Percentiles rank a stretch among this genome's conserved stretches.
Evolutionary conservation across 768 basidiomycete species (phyloP).

Genomic region (Phanerodontia chrysosporium): DNA sequence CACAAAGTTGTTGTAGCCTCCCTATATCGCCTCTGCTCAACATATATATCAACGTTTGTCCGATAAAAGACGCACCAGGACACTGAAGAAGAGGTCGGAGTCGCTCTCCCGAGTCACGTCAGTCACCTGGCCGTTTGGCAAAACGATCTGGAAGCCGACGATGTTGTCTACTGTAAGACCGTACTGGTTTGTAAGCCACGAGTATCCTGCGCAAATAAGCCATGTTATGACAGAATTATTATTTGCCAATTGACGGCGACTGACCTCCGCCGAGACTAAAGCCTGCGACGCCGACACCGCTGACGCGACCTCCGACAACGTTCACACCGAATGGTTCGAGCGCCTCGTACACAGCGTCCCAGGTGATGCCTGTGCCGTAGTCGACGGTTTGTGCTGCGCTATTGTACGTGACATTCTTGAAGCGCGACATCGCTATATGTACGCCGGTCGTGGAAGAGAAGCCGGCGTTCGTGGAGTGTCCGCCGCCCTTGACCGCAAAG

Average conservation of each 20-base stretch:
- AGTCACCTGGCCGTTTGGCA: slow-evolving; percentile 45
- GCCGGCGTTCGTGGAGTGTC: slow-evolving; percentile 29
- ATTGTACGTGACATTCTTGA: slow-evolving; percentile 24
- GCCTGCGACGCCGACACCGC: slow-evolving; percentile 37
- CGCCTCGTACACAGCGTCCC: slow-evolving; percentile 63
- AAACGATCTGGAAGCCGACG: slow-evolving; percentile 49
- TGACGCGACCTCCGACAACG: slow-evolving; percentile 56
- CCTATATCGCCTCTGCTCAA: slow-evolving; percentile 31
- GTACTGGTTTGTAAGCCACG: slow-evolving; percentile 58
- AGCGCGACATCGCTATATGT: slow-evolving; percentile 30
- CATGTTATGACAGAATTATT: too few relatives aligned
- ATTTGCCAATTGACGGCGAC: too few relatives aligned
- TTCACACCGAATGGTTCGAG: slow-evolving; percentile 46
- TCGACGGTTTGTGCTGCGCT: slow-evolving; percentile 15
- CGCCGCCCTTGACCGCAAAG: slow-evolving; percentile 45
- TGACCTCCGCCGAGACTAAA: slow-evolving; percentile 49
- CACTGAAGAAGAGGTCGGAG: slow-evolving; percentile 39
- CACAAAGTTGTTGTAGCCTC: slow-evolving; percentile 61
- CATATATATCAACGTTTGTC: background rate
- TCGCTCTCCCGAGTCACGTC: slow-evolving; percentile 24
- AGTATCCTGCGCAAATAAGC: slow-evolving; percentile 38
- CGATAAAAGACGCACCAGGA: slow-evolving; percentile 30
- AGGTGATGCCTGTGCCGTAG: slow-evolving; percentile 43
- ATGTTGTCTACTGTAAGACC: slow-evolving; percentile 56
- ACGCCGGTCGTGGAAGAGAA: slow-evolving; percentile 34